Percentiles rank a stretch among this genome's conserved stretches.
Conservation (phyloP, 2,329 filamentous ascomycete species). For the Eurotiales sp. region DNA sequence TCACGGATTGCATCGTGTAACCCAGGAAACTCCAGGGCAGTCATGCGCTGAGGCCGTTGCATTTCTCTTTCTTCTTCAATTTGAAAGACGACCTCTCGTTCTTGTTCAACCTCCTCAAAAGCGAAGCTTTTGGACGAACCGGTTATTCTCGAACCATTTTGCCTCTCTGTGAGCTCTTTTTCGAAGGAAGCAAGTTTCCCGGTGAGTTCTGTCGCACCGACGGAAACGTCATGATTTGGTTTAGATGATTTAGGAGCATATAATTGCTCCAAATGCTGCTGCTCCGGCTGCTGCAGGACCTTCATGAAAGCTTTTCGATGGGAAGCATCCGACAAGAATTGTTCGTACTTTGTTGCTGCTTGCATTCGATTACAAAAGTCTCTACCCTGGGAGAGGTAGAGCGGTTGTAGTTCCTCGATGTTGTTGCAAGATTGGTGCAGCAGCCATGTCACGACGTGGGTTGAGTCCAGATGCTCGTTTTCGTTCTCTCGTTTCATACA, state of each 20-base stretch:
- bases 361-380: constrained; percentile 59
- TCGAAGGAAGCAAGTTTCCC: constrained; percentile 33
- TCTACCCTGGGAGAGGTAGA: constrained; percentile 58
- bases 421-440: constrained; percentile 60
- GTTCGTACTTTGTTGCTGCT: constrained; percentile 41
- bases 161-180: neutral
- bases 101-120: constrained; percentile 53
- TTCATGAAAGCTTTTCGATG: constrained; percentile 42
- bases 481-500: constrained; percentile 26
- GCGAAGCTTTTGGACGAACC: constrained; percentile 36
- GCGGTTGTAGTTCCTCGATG: constrained; percentile 56
- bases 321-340: constrained; percentile 35
- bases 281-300: constrained; percentile 50
- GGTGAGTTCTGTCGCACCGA: constrained; percentile 22
- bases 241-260: constrained; percentile 42
- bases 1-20: constrained; percentile 47
- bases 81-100: constrained; percentile 51
- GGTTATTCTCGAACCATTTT: neutral
- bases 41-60: constrained; percentile 44
- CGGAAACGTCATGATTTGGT: constrained; percentile 17
- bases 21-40: constrained; percentile 41
- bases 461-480: constrained; percentile 38
- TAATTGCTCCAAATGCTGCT: constrained; percentile 55
- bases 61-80: constrained; percentile 53
- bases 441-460: constrained; percentile 58